Base-by-base conservation (phyloP, 352 stramenopile species). In the Phytophthora ramorum region DNA sequence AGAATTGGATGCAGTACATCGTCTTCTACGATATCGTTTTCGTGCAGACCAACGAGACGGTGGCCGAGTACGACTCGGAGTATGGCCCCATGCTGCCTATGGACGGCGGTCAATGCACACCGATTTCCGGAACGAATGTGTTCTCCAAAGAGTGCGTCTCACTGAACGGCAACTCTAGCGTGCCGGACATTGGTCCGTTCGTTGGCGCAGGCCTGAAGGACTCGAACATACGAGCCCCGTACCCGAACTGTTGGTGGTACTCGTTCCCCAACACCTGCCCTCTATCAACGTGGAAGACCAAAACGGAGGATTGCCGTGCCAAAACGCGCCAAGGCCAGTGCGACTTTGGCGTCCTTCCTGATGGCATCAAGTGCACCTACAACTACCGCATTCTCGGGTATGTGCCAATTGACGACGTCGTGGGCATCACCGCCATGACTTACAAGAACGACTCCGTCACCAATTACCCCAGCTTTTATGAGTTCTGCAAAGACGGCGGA, bases 11-110 rank as follows among this genome's bases (percentile, higher is more conserved):
- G 76, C 47, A 78, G 53, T 92, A 82, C 58, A 63, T 93, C 20
- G 83, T 90, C 44, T 91, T 91, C 50, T 93, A 91, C 65, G 78
- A 89, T 22, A 73, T 91, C 19, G 55, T 74, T 5, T 71, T 93
- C 35, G 26, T 64, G 1, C 83, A 93, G 45, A 79, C 85, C 0
- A 73, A 81, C 20, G 65, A 76, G 4, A 70, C 76, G 1, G 10
- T 90, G 1, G 60, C 38, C 3, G 44, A 71, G 13, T 88, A 83
- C 58, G 65, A 67, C 9, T 24, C 46, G 0, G 81, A 92, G 65
- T 90, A 89, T 54, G 73, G 67, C 6, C 69, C 74, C 1, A 83
- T 85, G 34, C 26, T 91, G 17, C 57, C 84, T 7, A 92, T 92
- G 81, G 84, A 92, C 64, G 70, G 75, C 13, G 81, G 78, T 13